Percentiles rank a stretch among this genome's conserved stretches.
These are phyloP conservation scores for Hawksworthiomyces lignivorus DNA, from an alignment of 2,329 filamentous ascomycete species.

Conservation along the genomic window DNA sequence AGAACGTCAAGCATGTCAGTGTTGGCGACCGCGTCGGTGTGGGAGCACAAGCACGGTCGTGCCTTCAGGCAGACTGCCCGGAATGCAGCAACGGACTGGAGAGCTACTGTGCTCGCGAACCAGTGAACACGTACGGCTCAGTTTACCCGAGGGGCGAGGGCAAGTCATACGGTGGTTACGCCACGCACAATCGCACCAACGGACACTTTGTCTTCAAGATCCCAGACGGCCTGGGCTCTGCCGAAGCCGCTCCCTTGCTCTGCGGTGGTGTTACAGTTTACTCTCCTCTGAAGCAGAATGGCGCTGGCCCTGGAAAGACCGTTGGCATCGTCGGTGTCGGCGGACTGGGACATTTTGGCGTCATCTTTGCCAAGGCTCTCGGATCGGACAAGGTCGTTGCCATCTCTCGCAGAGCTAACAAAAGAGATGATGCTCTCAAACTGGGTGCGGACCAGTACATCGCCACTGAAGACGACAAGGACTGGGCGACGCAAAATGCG, in stretches of 20 bases:
- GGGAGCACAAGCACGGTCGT: slow-evolving; percentile 13
- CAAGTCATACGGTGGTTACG: slow-evolving; percentile 21
- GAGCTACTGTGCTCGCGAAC: slow-evolving; percentile 10
- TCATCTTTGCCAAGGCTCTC: slow-evolving; percentile 15
- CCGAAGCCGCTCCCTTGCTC: slow-evolving; percentile 19
- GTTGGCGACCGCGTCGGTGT: slow-evolving; percentile 17
- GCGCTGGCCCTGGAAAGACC: slow-evolving; percentile 14
- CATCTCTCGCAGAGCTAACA: slow-evolving; percentile 12
- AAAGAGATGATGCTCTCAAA: slow-evolving; percentile 11
- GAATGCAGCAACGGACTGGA: slow-evolving; percentile 10
- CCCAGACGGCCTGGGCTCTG: slow-evolving; percentile 17
- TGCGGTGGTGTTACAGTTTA: slow-evolving; percentile 16
- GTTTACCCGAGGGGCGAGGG: slow-evolving; percentile 30
- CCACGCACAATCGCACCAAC: slow-evolving; percentile 23
- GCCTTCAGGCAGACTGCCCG: slow-evolving; percentile 26
- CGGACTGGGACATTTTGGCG: slow-evolving; percentile 16
- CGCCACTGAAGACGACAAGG: slow-evolving; percentile 38
- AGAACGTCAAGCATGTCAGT: slow-evolving; percentile 33
- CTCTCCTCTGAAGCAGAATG: slow-evolving; percentile 12
- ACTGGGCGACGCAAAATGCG: slow-evolving; percentile 46
- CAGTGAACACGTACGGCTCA: slow-evolving; percentile 10
- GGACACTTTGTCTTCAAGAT: slow-evolving; percentile 31
- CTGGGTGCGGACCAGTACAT: slow-evolving; percentile 16
- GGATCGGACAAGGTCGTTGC: slow-evolving; percentile 15
- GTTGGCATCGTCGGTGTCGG: slow-evolving; percentile 17